Evolutionary conservation across 768 basidiomycete species (phyloP).

Genomic region (Boletus coccyginus): DNA sequence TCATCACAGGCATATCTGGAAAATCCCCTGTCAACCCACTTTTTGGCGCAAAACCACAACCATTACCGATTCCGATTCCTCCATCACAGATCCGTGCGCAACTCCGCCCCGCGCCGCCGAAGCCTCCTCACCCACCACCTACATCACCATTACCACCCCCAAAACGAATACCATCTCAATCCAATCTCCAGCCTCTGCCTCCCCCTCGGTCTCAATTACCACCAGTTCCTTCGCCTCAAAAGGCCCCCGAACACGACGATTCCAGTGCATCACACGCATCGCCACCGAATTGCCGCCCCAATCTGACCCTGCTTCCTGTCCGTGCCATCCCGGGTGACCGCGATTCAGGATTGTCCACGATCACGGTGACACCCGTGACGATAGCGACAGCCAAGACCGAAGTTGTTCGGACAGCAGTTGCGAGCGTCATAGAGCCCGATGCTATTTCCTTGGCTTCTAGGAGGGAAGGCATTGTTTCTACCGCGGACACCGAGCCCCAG

Average conservation of each 20-base stretch:
- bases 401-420: slow-evolving; percentile 48
- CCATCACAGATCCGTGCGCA: slow-evolving; percentile 28
- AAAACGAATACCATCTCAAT: slow-evolving; percentile 18
- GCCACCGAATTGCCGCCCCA: slow-evolving; percentile 9
- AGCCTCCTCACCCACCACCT: slow-evolving; percentile 18
- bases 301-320: slow-evolving; percentile 13
- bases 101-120: slow-evolving; percentile 28
- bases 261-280: neutral
- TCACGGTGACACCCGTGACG: slow-evolving; percentile 42
- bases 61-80: slow-evolving; percentile 27
- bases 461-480: slow-evolving; percentile 12
- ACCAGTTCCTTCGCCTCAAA: slow-evolving; percentile 6
- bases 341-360: slow-evolving; percentile 35
- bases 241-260: neutral
- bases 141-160: slow-evolving; percentile 22
- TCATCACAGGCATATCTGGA: slow-evolving; percentile 22
- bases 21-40: slow-evolving; percentile 24
- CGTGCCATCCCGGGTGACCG: slow-evolving; percentile 23
- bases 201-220: slow-evolving; percentile 9
- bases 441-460: slow-evolving; percentile 17
- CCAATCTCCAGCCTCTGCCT: slow-evolving; percentile 3
- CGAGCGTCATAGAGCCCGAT: slow-evolving; percentile 46
- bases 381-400: slow-evolving; percentile 47
- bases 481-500: slow-evolving; percentile 8
- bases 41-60: slow-evolving; percentile 23